phyloP scores from a whole-genome alignment of 2,329 filamentous ascomycete species.

The Aspergillus felis region DNA sequence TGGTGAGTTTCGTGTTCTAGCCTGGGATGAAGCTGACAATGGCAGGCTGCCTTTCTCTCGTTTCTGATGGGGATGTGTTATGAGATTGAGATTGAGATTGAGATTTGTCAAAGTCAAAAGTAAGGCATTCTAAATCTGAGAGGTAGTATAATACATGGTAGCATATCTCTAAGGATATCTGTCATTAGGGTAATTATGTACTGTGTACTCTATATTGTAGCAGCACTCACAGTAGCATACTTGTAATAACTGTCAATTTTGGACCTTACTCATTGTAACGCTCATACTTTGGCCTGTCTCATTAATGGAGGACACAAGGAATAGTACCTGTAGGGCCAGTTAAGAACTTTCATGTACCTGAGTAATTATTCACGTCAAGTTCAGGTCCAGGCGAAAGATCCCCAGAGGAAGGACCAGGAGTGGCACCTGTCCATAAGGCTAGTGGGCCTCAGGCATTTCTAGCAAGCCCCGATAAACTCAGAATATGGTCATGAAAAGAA shows the following conservation, averaged over 20 bases:
- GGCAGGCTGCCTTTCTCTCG: constrained; percentile 45
- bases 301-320: background rate
- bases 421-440: too few relatives aligned
- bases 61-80: constrained; percentile 29
- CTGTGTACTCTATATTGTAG: too few relatives aligned
- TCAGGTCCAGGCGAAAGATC: background rate
- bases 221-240: too few relatives aligned
- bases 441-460: too few relatives aligned
- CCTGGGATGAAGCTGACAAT: constrained; percentile 7
- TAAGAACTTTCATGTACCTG: background rate
- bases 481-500: background rate
- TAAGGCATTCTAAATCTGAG: background rate
- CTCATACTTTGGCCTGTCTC: background rate
- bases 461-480: too few relatives aligned
- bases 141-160: background rate
- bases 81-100: background rate
- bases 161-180: too few relatives aligned
- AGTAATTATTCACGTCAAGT: background rate
- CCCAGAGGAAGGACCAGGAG: background rate
- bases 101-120: too few relatives aligned
- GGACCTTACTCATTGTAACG: too few relatives aligned
- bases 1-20: constrained; percentile 54
- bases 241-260: background rate
- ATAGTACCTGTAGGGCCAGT: background rate
- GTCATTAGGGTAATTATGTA: background rate